A percentile compares a stretch with the other conserved stretches of the same genome.
Conservation (phyloP, 176 grass and related monocot species). For the Oryza australiensis region DNA sequence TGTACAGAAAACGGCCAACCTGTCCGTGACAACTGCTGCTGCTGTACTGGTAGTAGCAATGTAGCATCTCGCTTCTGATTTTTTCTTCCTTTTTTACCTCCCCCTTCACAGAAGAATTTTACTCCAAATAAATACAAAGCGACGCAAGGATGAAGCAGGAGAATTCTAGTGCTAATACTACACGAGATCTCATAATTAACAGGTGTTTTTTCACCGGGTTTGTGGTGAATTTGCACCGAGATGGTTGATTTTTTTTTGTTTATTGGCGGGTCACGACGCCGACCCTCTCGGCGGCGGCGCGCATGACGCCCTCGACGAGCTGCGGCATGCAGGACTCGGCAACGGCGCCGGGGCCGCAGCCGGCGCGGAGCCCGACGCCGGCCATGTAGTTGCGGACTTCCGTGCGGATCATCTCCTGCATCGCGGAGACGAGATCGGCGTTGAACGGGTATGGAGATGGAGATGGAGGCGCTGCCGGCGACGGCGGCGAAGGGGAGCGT, state of each 20-base stretch:
- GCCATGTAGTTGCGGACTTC: slow-evolving; percentile 91
- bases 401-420: slow-evolving; percentile 84
- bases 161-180: slow-evolving; percentile 8
- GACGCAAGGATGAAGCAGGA: not conserved
- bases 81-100: not conserved
- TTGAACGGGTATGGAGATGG: slow-evolving; percentile 28
- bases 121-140: not conserved
- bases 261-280: slow-evolving; percentile 31
- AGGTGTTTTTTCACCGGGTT: not conserved
- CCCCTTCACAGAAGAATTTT: not conserved
- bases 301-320: slow-evolving; percentile 57
- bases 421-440: slow-evolving; percentile 48
- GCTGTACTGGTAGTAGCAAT: not conserved
- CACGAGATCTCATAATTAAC: slow-evolving; percentile 30
- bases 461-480: not conserved
- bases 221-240: not conserved
- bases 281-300: slow-evolving; percentile 52
- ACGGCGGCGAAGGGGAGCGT: not conserved
- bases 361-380: slow-evolving; percentile 49
- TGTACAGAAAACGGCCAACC: slow-evolving; percentile 12
- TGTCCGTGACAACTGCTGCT: not conserved
- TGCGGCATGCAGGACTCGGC: slow-evolving; percentile 42
- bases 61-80: not conserved
- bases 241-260: not conserved
- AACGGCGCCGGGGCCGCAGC: slow-evolving; percentile 36